These are phyloP conservation scores for Phytophthora pistaciae DNA, from an alignment of 352 stramenopile genomes.

Conservation along the genomic window DNA sequence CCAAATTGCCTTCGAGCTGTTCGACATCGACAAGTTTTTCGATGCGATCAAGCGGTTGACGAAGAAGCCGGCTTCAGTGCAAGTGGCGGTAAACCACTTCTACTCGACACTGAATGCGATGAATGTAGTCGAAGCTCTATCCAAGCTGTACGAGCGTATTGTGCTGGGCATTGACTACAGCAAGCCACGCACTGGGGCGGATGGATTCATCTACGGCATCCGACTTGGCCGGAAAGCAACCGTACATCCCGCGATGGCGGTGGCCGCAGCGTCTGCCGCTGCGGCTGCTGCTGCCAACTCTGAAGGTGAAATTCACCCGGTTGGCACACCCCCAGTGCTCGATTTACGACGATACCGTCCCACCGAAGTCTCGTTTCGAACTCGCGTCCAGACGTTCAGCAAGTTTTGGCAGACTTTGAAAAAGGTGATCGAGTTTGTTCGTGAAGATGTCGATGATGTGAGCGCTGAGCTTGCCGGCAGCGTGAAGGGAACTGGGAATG, in stretches of 20 bases:
- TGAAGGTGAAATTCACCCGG: conserved; percentile 19
- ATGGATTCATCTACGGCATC: conserved; percentile 76
- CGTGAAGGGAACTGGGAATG: conserved; percentile 56
- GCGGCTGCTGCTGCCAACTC: conserved; percentile 34
- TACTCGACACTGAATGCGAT: conserved; percentile 65
- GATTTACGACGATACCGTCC: conserved; percentile 55
- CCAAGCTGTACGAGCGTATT: conserved; percentile 71
- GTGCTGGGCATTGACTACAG: conserved; percentile 71
- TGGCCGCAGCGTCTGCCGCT: conserved; percentile 28
- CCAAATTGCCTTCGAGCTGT: conserved; percentile 56
- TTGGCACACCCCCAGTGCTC: conserved; percentile 39
- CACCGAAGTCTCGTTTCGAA: conserved; percentile 56
- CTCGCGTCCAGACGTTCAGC: conserved; percentile 61
- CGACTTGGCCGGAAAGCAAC: conserved; percentile 71
- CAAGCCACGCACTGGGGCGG: conserved; percentile 55
- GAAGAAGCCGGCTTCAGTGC: conserved; percentile 56
- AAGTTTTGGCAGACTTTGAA: conserved; percentile 67
- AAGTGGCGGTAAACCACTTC: conserved; percentile 63
- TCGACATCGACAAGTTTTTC: conserved; percentile 69
- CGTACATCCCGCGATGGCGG: conserved; percentile 43
- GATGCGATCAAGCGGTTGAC: conserved; percentile 55
- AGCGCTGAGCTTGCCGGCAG: conserved; percentile 57
- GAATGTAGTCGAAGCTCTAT: conserved; percentile 66
- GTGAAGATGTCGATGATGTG: conserved; percentile 65
- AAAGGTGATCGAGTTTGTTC: conserved; percentile 59